Evolutionary conservation across 352 stramenopile genomes (phyloP).

Genomic region (Phytophthora europaea): DNA sequence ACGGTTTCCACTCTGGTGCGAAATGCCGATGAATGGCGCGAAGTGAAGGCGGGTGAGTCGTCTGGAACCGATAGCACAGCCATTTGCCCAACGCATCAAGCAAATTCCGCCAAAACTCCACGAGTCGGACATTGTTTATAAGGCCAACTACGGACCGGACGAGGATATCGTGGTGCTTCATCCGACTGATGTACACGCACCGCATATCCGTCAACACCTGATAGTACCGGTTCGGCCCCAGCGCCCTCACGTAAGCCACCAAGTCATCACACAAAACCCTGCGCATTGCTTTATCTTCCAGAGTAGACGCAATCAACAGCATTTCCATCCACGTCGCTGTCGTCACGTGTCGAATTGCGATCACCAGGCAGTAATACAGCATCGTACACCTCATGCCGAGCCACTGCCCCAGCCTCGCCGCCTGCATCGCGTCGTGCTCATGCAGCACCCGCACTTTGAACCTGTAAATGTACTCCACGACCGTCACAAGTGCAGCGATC

Average conservation of each 20-base stretch:
- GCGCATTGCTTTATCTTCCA: slow-evolving; percentile 33
- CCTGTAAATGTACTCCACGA: slow-evolving; percentile 72
- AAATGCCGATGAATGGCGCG: slow-evolving; percentile 57
- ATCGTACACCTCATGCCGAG: slow-evolving; percentile 46
- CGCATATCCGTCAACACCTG: slow-evolving; percentile 29
- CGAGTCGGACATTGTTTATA: slow-evolving; percentile 49
- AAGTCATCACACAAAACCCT: slow-evolving; percentile 38
- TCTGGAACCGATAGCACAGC: slow-evolving; percentile 32
- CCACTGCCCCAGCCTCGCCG: slow-evolving; percentile 58
- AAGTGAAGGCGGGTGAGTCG: slow-evolving; percentile 45
- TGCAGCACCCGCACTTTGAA: slow-evolving; percentile 46
- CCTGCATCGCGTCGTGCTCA: slow-evolving; percentile 41
- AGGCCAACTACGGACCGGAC: slow-evolving; percentile 51
- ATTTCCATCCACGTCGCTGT: slow-evolving; percentile 62
- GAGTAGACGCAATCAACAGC: slow-evolving; percentile 32
- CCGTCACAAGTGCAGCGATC: slow-evolving; percentile 52
- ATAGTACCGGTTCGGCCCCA: slow-evolving; percentile 32
- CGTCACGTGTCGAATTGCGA: slow-evolving; percentile 42
- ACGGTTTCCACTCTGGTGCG: slow-evolving; percentile 51
- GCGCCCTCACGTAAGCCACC: slow-evolving; percentile 33
- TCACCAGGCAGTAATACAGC: slow-evolving; percentile 55
- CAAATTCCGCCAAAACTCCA: slow-evolving; percentile 66
- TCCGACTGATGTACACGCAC: slow-evolving; percentile 18
- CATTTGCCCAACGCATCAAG: slow-evolving; percentile 38
- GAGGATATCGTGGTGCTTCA: slow-evolving; percentile 42